A percentile compares a stretch with the other conserved stretches of the same genome.
These are phyloP conservation scores for Eimeria acervulina DNA, from an alignment of 169 alveolate species.

Conservation along the genomic window DNA sequence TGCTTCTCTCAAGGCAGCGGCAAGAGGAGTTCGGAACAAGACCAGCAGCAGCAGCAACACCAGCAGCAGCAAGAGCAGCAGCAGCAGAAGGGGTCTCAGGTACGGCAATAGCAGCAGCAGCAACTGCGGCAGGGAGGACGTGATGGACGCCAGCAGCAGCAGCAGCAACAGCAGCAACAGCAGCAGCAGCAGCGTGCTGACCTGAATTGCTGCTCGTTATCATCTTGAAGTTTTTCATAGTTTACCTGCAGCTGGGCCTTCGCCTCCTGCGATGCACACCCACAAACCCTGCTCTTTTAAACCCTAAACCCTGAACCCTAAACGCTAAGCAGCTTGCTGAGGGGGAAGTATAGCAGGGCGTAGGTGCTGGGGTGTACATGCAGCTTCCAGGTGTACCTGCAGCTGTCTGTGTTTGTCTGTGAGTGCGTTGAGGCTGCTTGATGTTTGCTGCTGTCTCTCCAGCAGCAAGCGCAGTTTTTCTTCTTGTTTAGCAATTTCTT, in stretches of 20 bases:
- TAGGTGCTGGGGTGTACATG: neutral
- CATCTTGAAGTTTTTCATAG: constrained; percentile 28
- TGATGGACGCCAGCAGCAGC: neutral
- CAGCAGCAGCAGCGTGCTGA: too few relatives aligned
- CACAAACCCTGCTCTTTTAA: neutral
- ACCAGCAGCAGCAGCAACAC: neutral
- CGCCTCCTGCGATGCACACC: constrained; percentile 9
- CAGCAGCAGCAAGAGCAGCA: neutral
- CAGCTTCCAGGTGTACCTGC: constrained; percentile 8
- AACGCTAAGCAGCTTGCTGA: neutral
- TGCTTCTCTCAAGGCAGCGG: neutral
- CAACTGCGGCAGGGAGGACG: neutral
- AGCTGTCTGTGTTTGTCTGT: constrained; percentile 32
- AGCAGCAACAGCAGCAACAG: constrained; percentile 14
- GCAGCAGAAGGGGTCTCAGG: neutral
- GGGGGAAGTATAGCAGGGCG: too few relatives aligned
- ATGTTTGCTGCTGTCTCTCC: constrained; percentile 39
- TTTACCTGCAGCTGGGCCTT: constrained; percentile 7
- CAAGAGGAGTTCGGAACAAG: neutral
- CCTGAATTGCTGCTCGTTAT: constrained; percentile 48
- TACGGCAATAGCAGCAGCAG: neutral
- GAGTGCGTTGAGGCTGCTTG: neutral
- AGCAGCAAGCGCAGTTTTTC: neutral
- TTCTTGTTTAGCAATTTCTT: constrained; percentile 8
- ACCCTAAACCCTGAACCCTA: neutral